Percentiles rank a stretch among this genome's conserved stretches.
These are phyloP conservation scores for Glebionis coronaria DNA, from an alignment of 129 eudicot species.

Conservation along the genomic window DNA sequence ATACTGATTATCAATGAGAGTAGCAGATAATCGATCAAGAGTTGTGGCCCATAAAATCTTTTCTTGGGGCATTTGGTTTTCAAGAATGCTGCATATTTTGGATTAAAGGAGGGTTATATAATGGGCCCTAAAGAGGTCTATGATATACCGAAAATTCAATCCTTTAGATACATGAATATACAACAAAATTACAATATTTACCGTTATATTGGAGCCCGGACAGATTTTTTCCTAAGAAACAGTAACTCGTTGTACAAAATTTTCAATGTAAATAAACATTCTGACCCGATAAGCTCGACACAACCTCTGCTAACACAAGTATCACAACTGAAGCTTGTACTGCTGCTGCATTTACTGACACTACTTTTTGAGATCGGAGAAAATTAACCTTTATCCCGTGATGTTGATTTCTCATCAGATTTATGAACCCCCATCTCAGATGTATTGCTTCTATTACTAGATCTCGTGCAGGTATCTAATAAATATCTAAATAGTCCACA, in stretches of 20 bases:
- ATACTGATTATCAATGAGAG: slow-evolving; percentile 38
- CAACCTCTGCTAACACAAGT: slow-evolving; percentile 58
- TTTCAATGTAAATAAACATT: slow-evolving; percentile 75
- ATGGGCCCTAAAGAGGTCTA: too few relatives aligned
- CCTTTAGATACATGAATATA: too few relatives aligned
- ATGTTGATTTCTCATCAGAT: slow-evolving; percentile 39
- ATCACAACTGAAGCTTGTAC: slow-evolving; percentile 71
- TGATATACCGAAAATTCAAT: too few relatives aligned
- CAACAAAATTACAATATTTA: slow-evolving; percentile 73
- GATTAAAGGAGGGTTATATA: slow-evolving; percentile 34
- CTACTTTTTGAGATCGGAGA: slow-evolving; percentile 92
- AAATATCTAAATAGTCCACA: too few relatives aligned
- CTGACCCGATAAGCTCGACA: slow-evolving; percentile 61
- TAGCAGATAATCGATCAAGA: slow-evolving; percentile 38
- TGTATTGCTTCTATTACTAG: too few relatives aligned
- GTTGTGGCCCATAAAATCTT: neutral
- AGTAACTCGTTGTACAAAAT: slow-evolving; percentile 71
- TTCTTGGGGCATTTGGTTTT: slow-evolving; percentile 36
- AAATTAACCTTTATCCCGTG: slow-evolving; percentile 63
- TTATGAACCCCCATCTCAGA: slow-evolving; percentile 33
- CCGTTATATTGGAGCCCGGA: slow-evolving; percentile 76
- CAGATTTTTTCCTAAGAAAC: slow-evolving; percentile 50
- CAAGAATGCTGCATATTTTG: slow-evolving; percentile 27
- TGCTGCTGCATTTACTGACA: slow-evolving; percentile 66
- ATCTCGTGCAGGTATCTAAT: too few relatives aligned